phyloP scores from a whole-genome alignment of 1,284 basidiomycete genomes.

The Ustilago esculenta region DNA sequence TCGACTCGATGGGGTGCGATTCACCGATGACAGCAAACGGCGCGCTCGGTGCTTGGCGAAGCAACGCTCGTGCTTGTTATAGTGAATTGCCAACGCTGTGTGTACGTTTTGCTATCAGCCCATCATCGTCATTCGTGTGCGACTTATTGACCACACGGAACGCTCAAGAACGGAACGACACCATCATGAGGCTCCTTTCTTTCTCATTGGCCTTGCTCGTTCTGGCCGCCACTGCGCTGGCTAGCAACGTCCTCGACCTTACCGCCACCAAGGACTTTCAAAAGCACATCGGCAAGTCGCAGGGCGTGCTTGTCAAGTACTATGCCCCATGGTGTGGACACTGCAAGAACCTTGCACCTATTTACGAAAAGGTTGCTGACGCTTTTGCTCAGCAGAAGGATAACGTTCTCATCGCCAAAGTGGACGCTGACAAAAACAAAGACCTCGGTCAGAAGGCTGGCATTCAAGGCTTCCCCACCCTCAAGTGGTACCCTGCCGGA shows the following conservation, averaged over 20 bases:
- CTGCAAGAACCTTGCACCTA: conserved; percentile 81
- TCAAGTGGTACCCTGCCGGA: conserved; percentile 85
- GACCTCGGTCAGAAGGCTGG: conserved; percentile 75
- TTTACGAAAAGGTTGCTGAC: conserved; percentile 87
- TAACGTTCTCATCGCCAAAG: conserved; percentile 88
- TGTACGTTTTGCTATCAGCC: background rate
- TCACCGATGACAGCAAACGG: too few species aligned
- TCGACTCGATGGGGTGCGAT: too few species aligned
- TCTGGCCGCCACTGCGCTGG: conserved; percentile 34
- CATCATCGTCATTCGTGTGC: conserved; percentile 10
- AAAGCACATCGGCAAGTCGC: conserved; percentile 51
- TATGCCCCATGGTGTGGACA: conserved; percentile 67
- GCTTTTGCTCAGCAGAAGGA: conserved; percentile 77
- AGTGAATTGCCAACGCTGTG: background rate
- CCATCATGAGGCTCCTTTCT: conserved; percentile 36
- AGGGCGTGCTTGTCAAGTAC: conserved; percentile 61
- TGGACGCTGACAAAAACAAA: conserved; percentile 89
- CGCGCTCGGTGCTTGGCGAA: background rate
- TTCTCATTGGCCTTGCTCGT: conserved; percentile 28
- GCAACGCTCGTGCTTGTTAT: conserved; percentile 2
- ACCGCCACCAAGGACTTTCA: conserved; percentile 59
- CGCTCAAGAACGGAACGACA: background rate
- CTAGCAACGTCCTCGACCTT: conserved; percentile 60
- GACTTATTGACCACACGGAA: conserved; percentile 5
- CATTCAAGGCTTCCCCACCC: conserved; percentile 85